Base-by-base conservation (phyloP, 1,284 basidiomycete species). In the Boletus sp. region DNA sequence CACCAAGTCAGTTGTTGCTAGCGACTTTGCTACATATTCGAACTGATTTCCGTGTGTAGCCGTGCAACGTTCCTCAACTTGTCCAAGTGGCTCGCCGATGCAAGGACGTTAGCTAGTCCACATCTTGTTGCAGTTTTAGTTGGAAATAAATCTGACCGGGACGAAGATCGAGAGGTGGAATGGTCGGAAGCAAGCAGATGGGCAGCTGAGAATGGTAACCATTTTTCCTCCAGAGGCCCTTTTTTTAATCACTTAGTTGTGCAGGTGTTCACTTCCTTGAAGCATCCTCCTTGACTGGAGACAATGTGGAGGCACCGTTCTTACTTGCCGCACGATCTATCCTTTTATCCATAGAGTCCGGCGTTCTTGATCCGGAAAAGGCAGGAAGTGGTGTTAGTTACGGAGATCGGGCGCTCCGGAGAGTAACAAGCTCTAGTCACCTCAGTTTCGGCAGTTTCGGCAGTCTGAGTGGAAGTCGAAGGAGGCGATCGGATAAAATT, bases 381-480 rank as follows among this genome's bases (percentile, higher is more conserved):
- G 81, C 90, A 13, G 94, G 92, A 0, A 92, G 90, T 48, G 95
- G 95, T 29, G 92, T 99, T 32, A 93, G 90, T 60, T 99, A 97
- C 63, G 96, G 95, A 10, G 95, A 98, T 68, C 80, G 95, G 46
- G 88, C 91, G 12, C 72, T 96, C 35, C 80, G 91, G 47, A 78
- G 91, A 60, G 90, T 94, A 32, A 89, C 85, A 56, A 89, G 86
- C 64, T 87, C 87, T 14, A 90, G 88, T 62, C 81, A 84, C 44
- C 70, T 89, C 30, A 32, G 30, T 32, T 32, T 32, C n/a, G 30
- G 30, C 52, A 89, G 86, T 61, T 90, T 90, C 65, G 85, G 85
- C 14, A 88, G 86, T 60, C 69, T 88, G 38, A 85, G 81, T 60
- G 78, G 76, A 19, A 69, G 75, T 36, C 79, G 81, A 44, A 74